A percentile compares a stretch with the other conserved stretches of the same genome.
Conservation (phyloP, 2,329 filamentous ascomycete genomes). For the Penicillium brevicompactum region DNA sequence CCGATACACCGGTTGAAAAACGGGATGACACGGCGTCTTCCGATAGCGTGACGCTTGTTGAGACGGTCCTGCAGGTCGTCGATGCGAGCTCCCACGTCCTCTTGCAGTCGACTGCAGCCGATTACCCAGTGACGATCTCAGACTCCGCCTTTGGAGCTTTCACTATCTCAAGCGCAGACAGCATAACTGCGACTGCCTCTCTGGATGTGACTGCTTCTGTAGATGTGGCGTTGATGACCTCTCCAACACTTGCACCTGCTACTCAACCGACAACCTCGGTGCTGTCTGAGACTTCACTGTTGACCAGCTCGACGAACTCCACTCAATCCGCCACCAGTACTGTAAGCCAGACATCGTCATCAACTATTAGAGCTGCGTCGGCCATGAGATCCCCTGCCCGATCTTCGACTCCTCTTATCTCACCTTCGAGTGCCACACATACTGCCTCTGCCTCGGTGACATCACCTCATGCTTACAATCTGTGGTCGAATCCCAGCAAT, state of each 20-base stretch:
- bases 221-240: conserved; percentile 1
- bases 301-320: background rate
- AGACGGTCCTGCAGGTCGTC: conserved; percentile 22
- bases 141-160: conserved; percentile 11
- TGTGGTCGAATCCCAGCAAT: background rate
- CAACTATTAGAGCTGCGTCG: conserved; percentile 7
- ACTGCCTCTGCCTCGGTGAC: background rate
- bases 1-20: conserved; percentile 8
- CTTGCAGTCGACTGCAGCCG: conserved; percentile 11
- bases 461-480: background rate
- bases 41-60: conserved; percentile 2
- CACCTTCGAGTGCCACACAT: background rate
- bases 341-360: conserved; percentile 4
- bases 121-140: conserved; percentile 19
- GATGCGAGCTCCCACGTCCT: conserved; percentile 21
- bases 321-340: conserved; percentile 7
- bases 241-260: conserved; percentile 4
- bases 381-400: conserved; percentile 8
- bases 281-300: background rate
- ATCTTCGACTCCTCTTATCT: conserved; percentile 16
- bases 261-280: conserved; percentile 2
- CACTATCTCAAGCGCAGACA: conserved; percentile 6
- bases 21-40: conserved; percentile 15
- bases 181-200: background rate
- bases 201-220: background rate